A percentile compares a stretch with the other conserved stretches of the same genome.
phyloP scores from a whole-genome alignment of 2,329 filamentous ascomycete genomes.

The Pochonia chlamydosporia region DNA sequence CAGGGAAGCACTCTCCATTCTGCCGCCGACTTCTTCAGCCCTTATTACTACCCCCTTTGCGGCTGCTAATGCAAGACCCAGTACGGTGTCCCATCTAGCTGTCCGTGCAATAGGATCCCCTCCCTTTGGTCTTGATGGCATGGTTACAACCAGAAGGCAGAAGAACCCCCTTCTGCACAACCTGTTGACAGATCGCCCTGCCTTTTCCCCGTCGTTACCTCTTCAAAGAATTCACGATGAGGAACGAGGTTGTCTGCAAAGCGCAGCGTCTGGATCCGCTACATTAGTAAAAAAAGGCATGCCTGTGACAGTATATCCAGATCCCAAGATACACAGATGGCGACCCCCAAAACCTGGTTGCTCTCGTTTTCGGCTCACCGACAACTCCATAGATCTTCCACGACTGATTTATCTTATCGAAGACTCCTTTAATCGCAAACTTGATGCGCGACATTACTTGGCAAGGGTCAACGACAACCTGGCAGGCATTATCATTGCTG shows the following conservation, averaged over 20 bases:
- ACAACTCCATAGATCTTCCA: conserved; percentile 75
- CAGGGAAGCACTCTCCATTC: conserved; percentile 62
- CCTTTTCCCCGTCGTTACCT: conserved; percentile 86
- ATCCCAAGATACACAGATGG: conserved; percentile 68
- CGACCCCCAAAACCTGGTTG: conserved; percentile 53
- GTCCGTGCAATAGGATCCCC: conserved; percentile 38
- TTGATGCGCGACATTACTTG: conserved; percentile 81
- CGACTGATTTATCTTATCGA: conserved; percentile 84
- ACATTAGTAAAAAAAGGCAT: conserved; percentile 90
- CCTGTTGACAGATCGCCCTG: conserved; percentile 88
- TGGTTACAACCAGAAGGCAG: conserved; percentile 48
- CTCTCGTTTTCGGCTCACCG: conserved; percentile 64
- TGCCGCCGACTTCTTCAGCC: conserved; percentile 80
- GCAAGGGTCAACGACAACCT: conserved; percentile 72
- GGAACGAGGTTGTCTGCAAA: conserved; percentile 24
- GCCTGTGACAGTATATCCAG: conserved; percentile 77
- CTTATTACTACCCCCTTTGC: conserved; percentile 83
- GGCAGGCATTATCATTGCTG: conserved; percentile 89
- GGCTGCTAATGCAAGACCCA: conserved; percentile 49
- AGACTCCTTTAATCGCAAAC: conserved; percentile 80
- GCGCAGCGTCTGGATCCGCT: conserved; percentile 39
- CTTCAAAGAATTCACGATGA: conserved; percentile 52
- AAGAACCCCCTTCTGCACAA: conserved; percentile 92
- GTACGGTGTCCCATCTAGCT: neutral
- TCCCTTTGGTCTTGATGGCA: conserved; percentile 42